Percentiles rank a stretch among this genome's conserved stretches.
Conservation (phyloP, 257 asterid genomes). For the Cinchona pubescens region DNA sequence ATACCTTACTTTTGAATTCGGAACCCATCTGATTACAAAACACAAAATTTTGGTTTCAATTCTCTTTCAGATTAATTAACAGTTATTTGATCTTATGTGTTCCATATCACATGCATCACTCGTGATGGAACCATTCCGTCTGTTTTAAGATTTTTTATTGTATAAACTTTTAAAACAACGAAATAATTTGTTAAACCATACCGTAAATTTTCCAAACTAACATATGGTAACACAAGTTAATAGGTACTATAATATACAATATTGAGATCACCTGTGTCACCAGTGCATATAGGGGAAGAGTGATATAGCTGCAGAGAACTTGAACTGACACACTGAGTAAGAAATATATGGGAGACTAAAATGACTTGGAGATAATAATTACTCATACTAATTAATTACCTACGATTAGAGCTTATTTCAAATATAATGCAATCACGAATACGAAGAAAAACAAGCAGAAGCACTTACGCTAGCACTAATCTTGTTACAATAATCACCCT, state of each 20-base stretch:
- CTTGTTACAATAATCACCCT: not conserved
- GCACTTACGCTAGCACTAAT: not conserved
- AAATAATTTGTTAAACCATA: too few relatives aligned
- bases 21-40: conserved; percentile 36
- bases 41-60: too few relatives aligned
- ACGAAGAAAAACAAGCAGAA: not conserved
- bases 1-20: conserved; percentile 28
- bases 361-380: conserved; percentile 3
- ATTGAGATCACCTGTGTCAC: conserved; percentile 31
- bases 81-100: too few relatives aligned
- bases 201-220: too few relatives aligned
- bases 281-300: conserved; percentile 42
- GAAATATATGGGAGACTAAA: not conserved
- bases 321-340: conserved; percentile 32
- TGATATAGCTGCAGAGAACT: conserved; percentile 40
- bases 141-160: too few relatives aligned
- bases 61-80: too few relatives aligned
- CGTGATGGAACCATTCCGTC: too few relatives aligned
- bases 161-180: too few relatives aligned
- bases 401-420: not conserved
- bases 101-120: too few relatives aligned
- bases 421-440: not conserved
- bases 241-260: not conserved
- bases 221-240: too few relatives aligned
- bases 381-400: not conserved